Conservation (phyloP, 1,284 basidiomycete species). For the Agroathelia rolfsii region DNA sequence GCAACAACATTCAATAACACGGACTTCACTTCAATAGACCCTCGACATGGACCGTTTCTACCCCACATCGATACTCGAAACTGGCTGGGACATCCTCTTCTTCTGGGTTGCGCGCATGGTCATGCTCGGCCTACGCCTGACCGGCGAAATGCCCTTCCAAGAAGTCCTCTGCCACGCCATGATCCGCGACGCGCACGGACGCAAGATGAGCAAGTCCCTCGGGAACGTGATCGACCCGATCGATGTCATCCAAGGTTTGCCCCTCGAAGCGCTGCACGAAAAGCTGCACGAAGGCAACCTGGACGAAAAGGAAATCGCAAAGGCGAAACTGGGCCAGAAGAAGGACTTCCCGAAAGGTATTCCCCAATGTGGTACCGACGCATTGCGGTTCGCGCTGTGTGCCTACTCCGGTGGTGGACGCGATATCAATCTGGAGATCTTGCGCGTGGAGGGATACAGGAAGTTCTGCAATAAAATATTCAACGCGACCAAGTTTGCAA, state of each 20-base stretch:
- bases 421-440: constrained; percentile 93
- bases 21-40: constrained; percentile 34
- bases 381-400: constrained; percentile 89
- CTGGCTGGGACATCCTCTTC: constrained; percentile 98
- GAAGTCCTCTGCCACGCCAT: constrained; percentile 99
- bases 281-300: constrained; percentile 90
- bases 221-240: constrained; percentile 98
- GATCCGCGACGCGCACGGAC: constrained; percentile 96
- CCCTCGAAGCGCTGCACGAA: constrained; percentile 77
- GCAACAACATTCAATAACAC: not conserved
- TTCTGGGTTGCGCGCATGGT: constrained; percentile 99
- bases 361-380: constrained; percentile 97
- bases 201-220: constrained; percentile 98
- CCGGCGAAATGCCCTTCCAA: constrained; percentile 86
- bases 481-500: constrained; percentile 98
- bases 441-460: constrained; percentile 97
- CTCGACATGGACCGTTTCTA: constrained; percentile 76
- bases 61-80: constrained; percentile 86
- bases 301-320: constrained; percentile 87
- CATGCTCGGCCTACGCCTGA: constrained; percentile 85
- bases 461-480: constrained; percentile 99
- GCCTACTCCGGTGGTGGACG: constrained; percentile 89
- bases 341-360: constrained; percentile 99
- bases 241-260: constrained; percentile 87
- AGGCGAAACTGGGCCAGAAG: constrained; percentile 94